Percentiles rank a stretch among this genome's conserved stretches.
phyloP scores from a whole-genome alignment of 768 basidiomycete species.

The Lactarius sanguifluus region DNA sequence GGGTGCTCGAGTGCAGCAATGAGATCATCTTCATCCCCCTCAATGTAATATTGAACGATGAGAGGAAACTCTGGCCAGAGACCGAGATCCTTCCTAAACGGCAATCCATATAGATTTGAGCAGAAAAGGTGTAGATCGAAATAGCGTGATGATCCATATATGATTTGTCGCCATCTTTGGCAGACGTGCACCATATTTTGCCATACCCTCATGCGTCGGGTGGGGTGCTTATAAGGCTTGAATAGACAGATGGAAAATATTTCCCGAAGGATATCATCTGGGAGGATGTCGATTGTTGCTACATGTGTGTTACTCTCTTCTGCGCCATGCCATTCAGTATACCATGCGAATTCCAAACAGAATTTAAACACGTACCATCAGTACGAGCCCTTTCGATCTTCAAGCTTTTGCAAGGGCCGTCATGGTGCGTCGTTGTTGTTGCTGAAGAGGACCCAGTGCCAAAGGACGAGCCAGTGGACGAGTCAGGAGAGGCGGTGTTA shows the following conservation, averaged over 20 bases:
- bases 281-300: not conserved
- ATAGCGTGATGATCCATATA: not conserved
- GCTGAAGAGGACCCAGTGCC: not conserved
- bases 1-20: not conserved
- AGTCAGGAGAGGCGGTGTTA: slow-evolving; percentile 20
- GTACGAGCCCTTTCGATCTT: not conserved
- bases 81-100: not conserved
- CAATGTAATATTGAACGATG: not conserved
- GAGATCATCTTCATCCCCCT: not conserved
- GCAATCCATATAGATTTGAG: not conserved
- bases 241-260: not conserved
- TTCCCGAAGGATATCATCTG: not conserved
- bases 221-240: not conserved
- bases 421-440: not conserved
- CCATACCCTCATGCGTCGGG: not conserved
- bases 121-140: not conserved
- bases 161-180: not conserved
- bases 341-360: not conserved
- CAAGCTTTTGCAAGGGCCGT: not conserved
- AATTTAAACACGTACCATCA: not conserved
- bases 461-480: not conserved
- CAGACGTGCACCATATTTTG: not conserved
- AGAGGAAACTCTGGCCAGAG: not conserved
- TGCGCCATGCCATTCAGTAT: not conserved
- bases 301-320: not conserved